These are phyloP conservation scores for Rhodamnia argentea DNA, from an alignment of 345 rosid species.

Conservation along the genomic window DNA sequence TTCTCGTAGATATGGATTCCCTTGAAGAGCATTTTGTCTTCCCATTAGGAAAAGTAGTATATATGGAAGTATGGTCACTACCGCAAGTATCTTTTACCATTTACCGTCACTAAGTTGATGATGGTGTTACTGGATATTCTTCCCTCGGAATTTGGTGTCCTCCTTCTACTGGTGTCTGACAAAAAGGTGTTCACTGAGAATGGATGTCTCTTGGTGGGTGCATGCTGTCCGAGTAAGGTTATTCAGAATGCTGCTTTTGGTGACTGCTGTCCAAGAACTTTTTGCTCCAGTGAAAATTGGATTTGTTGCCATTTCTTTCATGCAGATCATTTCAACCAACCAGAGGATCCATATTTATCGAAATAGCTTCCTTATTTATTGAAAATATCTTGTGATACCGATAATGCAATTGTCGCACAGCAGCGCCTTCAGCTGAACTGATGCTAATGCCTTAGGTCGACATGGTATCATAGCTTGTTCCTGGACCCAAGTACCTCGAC, in stretches of 20 bases:
- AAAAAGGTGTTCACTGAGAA: not conserved
- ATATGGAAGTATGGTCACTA: too few species aligned
- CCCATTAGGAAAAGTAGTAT: too few species aligned
- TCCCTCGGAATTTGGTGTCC: not conserved
- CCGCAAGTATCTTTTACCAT: too few species aligned
- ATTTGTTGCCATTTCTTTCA: too few species aligned
- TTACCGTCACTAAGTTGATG: not conserved
- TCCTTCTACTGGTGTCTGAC: not conserved
- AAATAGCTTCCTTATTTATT: not conserved
- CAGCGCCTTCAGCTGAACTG: not conserved
- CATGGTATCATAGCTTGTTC: not conserved
- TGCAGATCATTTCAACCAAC: too few species aligned
- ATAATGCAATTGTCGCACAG: too few species aligned
- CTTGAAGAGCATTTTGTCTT: too few species aligned
- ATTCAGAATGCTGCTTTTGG: not conserved
- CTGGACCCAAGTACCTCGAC: not conserved
- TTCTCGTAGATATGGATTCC: not conserved
- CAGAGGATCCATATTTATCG: too few species aligned
- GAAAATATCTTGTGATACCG: not conserved
- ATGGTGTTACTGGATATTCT: not conserved
- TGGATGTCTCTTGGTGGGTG: not conserved
- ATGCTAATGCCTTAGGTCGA: not conserved
- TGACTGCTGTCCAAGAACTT: not conserved
- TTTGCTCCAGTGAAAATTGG: too few species aligned
- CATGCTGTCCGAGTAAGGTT: not conserved